Percentiles rank a stretch among this genome's conserved stretches.
Evolutionary conservation across 2,329 filamentous ascomycete species (phyloP).

Genomic region (Periconia sp.): DNA sequence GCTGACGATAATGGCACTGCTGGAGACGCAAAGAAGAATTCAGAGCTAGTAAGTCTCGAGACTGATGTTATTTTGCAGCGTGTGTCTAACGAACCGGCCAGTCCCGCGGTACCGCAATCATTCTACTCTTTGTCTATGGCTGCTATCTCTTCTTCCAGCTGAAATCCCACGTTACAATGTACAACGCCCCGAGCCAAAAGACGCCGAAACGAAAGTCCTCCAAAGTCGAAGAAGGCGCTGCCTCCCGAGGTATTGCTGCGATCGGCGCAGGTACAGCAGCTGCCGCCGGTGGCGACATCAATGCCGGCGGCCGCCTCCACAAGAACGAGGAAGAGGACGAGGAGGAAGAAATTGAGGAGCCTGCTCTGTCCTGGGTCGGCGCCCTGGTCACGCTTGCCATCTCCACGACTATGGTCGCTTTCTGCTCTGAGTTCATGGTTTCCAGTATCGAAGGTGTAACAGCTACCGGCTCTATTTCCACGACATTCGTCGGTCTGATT

Average conservation of each 20-base stretch:
- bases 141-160: conserved; percentile 91
- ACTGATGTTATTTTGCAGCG: background rate
- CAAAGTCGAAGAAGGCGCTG: conserved; percentile 58
- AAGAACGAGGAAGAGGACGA: conserved; percentile 46
- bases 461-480: conserved; percentile 55
- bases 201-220: conserved; percentile 63
- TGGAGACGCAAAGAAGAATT: conserved; percentile 35
- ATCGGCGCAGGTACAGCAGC: conserved; percentile 61
- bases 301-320: conserved; percentile 54
- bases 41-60: conserved; percentile 27
- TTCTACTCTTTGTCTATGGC: conserved; percentile 82
- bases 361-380: conserved; percentile 74
- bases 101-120: conserved; percentile 77
- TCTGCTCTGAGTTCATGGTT: conserved; percentile 74
- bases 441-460: conserved; percentile 64
- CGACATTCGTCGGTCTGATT: conserved; percentile 69
- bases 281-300: conserved; percentile 56
- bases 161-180: conserved; percentile 80
- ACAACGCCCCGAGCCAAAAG: conserved; percentile 81
- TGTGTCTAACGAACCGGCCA: conserved; percentile 9
- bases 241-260: conserved; percentile 56
- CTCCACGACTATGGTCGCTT: conserved; percentile 80
- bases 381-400: conserved; percentile 73
- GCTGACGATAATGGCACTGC: conserved; percentile 21
- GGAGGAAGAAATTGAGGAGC: conserved; percentile 74